Conservation (phyloP, 176 grass and related monocot species). For the Stipa capillata region DNA sequence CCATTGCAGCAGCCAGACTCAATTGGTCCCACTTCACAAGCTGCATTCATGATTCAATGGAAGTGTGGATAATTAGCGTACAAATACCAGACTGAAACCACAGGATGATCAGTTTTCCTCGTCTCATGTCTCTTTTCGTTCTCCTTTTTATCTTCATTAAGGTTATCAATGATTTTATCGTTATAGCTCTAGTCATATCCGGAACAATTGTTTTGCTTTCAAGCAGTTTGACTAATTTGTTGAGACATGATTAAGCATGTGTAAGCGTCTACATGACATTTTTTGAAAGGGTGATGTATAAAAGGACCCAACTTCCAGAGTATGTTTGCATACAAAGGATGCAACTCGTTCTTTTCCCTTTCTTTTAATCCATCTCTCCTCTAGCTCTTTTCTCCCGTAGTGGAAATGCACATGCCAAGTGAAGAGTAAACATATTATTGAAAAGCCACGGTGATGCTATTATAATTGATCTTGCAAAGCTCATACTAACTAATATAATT, state of each 20-base stretch:
- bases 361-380: too few species aligned
- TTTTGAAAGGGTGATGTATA: not conserved
- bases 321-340: too few species aligned
- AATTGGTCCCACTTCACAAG: constrained; percentile 84
- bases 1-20: constrained; percentile 66
- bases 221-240: not conserved
- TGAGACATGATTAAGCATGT: not conserved
- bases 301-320: not conserved
- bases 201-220: not conserved
- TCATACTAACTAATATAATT: too few species aligned
- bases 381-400: too few species aligned
- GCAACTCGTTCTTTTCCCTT: too few species aligned
- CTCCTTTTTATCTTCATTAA: not conserved
- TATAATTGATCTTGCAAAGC: too few species aligned
- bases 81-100: not conserved
- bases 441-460: too few species aligned
- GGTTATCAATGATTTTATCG: not conserved
- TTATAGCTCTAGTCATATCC: not conserved
- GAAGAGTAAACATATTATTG: too few species aligned
- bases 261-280: not conserved
- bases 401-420: too few species aligned
- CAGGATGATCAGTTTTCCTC: not conserved
- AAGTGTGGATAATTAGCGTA: not conserved
- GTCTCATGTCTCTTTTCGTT: too few species aligned
- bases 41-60: too few species aligned